Evolutionary conservation across 2,329 filamentous ascomycete genomes (phyloP), one percentile per base, ranked within the genome.

Genomic region (Fusarium abutilonis): DNA sequence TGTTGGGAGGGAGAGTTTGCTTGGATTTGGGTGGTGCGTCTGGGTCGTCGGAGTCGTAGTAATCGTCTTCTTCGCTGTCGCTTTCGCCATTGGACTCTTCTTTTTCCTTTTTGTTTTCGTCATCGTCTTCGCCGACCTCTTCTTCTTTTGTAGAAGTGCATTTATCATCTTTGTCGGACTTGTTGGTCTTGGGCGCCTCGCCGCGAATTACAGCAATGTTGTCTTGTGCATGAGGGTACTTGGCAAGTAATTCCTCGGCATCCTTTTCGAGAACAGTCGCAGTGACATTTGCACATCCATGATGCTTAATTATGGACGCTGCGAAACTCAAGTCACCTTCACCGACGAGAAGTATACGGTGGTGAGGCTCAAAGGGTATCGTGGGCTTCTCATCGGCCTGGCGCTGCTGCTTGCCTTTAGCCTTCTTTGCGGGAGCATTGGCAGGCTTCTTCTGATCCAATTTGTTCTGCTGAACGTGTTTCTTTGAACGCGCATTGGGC

Each of bases 311-410:
- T 3, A 94, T 81, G 2, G 86, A 88, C 26, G 83, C 83, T 11
- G 90, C 85, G 74, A 93, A 94, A 73, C 89, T 92, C 71, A 95
- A 86, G 75, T 96, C 91, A 64, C 87, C 91, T 73, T 95, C 91
- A 69, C 91, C 91, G 47, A 94, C 78, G 3, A 94, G 84, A 7
- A 95, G 85, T 62, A 94, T 92, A 68, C 83, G 79, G 65, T 93
- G 86, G 67, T 83, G 77, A 35, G 83, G 78, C 21, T 81, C 75
- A 75, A 94, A 93, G 14, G 91, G 91, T 19, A 93, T 87, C 4
- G 79, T 84, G 21, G 82, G 86, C 21, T 56, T 38, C 38, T 69
- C 56, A 41, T 72, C 66, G 32, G 58, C 58, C 47, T 69, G 70
- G 39, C 68, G 70, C 43, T 68, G 66, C 35, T 70, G 69, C 28